phyloP scores from a whole-genome alignment of 2,329 filamentous ascomycete genomes.

The Thermochaetoides dissita region DNA sequence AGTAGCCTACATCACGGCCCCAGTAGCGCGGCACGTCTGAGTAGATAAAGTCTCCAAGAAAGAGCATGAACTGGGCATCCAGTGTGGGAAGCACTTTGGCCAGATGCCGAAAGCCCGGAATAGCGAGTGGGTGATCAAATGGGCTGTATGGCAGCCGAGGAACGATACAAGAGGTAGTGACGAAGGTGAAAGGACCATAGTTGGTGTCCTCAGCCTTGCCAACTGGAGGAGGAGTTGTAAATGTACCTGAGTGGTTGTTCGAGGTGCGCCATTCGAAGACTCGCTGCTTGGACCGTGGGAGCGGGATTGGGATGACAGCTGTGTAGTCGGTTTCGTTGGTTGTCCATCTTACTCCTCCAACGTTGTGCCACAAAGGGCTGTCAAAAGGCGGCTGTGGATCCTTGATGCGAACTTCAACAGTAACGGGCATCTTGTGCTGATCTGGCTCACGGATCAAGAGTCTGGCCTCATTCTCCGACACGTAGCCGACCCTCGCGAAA shows the following conservation, averaged over 20 bases:
- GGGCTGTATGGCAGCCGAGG: constrained; percentile 81
- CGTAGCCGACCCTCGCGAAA: constrained; percentile 76
- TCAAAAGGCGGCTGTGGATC: constrained; percentile 38
- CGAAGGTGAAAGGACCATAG: constrained; percentile 68
- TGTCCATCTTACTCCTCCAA: constrained; percentile 50
- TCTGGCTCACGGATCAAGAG: constrained; percentile 79
- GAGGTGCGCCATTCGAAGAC: constrained; percentile 75
- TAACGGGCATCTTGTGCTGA: constrained; percentile 58
- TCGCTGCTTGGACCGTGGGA: constrained; percentile 52
- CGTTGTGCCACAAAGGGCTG: constrained; percentile 49
- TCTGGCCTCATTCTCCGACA: constrained; percentile 66
- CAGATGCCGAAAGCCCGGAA: constrained; percentile 67
- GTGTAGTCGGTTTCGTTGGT: constrained; percentile 75
- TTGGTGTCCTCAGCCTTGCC: constrained; percentile 47
- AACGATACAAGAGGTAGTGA: constrained; percentile 87
- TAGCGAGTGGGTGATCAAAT: constrained; percentile 65
- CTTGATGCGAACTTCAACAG: constrained; percentile 49
- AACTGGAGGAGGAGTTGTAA: constrained; percentile 59
- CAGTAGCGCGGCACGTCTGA: constrained; percentile 75
- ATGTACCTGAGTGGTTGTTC: constrained; percentile 73
- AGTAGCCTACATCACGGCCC: constrained; percentile 58
- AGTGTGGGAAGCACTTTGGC: constrained; percentile 58
- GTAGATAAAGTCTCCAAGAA: constrained; percentile 80
- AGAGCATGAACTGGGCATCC: constrained; percentile 65
- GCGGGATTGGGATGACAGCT: constrained; percentile 49